Base-by-base conservation (phyloP, 768 basidiomycete genomes). In the Mycena metata region DNA sequence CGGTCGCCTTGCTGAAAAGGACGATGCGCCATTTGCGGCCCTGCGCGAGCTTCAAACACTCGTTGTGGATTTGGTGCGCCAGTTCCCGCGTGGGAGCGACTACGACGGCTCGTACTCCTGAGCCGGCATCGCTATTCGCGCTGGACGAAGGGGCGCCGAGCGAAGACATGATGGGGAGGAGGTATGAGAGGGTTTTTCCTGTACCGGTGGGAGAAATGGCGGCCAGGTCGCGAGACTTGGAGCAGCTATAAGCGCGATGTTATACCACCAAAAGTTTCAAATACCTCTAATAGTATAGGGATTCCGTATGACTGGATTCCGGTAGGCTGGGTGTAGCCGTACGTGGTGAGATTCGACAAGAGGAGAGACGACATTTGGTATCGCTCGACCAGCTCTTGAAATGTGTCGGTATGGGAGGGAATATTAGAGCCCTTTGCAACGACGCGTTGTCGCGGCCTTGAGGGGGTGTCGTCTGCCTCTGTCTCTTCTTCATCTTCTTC, bases 121-220 rank as follows among this genome's bases (percentile, higher is more conserved):
- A 78, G 19, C 88, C 88, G 36, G 77, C 70, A 19, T 84, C 80
- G 30, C 71, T 69, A 60, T 85, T 84, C 42, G 82, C 76, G 63
- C 83, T 85, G 35, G 89, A 81, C 11, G 84, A 76, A 8, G 94
- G 94, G 5, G 83, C 78, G 16, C 80, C 80, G 8, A 95, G 80
- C 19, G 82, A 78, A 13, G 89, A 82, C 66, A 99, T 86, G 24
- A 95, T 84, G 0, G 98, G 96, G 17, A 98, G 80, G 16, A 98
- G 84, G 79, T 98, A 99, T 0, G 96, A 89, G 8, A 98, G 84
- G 0, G 98, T 99, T 83, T 99, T 99, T 67, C 98, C 98, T 12
- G 95, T 96, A 56, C 98, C 98, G 7, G 98, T 99, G 0, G 98
- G 98, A 0, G 98, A 98, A 21, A 99, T 93, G 33, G 96, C 97